A percentile compares a stretch with the other conserved stretches of the same genome.
Evolutionary conservation across 202 grass and related monocot genomes (phyloP).

Genomic region (Dendrocalamus latiflorus): DNA sequence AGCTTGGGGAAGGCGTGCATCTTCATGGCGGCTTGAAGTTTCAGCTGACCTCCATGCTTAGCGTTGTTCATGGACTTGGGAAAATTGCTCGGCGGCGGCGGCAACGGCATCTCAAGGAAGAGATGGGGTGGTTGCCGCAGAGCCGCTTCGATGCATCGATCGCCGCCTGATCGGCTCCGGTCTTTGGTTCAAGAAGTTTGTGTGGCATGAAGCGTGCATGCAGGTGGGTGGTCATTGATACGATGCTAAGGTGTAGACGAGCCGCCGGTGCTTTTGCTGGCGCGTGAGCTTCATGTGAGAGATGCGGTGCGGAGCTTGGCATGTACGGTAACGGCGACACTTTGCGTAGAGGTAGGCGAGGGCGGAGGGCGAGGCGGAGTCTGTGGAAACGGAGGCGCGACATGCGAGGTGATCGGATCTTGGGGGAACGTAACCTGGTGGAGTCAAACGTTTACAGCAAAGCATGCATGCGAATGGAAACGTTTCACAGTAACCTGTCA

Average conservation of each 20-base stretch:
- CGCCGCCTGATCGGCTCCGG: neutral
- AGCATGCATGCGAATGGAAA: too few species aligned
- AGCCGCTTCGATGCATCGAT: neutral
- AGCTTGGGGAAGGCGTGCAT: constrained; percentile 23
- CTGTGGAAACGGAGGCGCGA: too few species aligned
- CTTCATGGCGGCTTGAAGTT: constrained; percentile 1
- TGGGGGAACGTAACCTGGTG: too few species aligned
- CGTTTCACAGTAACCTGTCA: too few species aligned
- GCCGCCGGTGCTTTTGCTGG: neutral
- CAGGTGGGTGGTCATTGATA: neutral
- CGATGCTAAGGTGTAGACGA: neutral
- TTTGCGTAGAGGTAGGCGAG: too few species aligned
- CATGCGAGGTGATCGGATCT: too few species aligned
- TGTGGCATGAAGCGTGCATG: neutral
- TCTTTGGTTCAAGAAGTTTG: neutral
- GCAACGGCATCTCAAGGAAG: neutral
- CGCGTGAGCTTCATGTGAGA: constrained; percentile 1
- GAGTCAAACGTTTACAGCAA: too few species aligned
- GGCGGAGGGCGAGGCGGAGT: too few species aligned
- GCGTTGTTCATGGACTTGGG: neutral
- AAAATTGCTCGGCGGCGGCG: neutral
- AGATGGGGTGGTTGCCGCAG: too few species aligned
- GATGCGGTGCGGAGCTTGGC: too few species aligned
- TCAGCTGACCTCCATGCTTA: neutral
- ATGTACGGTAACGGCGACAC: too few species aligned